Evolutionary conservation across 2,329 filamentous ascomycete species (phyloP).

Genomic region (Dryadomyces sulphureus): DNA sequence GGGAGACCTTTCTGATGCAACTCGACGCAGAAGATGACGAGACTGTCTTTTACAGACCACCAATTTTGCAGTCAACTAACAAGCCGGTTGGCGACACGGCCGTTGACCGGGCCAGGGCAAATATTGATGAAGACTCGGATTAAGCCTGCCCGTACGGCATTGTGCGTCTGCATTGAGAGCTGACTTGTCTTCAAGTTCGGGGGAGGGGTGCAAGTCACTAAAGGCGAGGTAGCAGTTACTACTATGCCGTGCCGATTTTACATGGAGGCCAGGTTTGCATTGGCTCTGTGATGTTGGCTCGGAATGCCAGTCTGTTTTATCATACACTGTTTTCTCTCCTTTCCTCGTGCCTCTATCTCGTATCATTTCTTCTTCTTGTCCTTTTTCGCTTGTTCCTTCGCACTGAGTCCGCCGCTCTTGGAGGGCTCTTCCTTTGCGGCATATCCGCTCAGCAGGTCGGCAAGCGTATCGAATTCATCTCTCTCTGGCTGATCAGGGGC

Average conservation of each 20-base stretch:
- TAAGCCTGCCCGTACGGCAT: slow-evolving; percentile 13
- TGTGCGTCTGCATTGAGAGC: slow-evolving; percentile 13
- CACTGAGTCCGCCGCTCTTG: slow-evolving; percentile 23
- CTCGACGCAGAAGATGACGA: slow-evolving; percentile 87
- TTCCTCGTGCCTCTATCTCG: neutral
- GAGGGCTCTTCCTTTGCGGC: slow-evolving; percentile 23
- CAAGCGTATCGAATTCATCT: slow-evolving; percentile 22
- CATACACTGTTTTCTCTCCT: slow-evolving; percentile 1
- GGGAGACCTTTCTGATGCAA: slow-evolving; percentile 97
- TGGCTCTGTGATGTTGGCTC: neutral
- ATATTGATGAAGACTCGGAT: slow-evolving; percentile 45
- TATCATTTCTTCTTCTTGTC: slow-evolving; percentile 30
- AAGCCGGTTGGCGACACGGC: slow-evolving; percentile 40
- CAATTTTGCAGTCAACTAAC: slow-evolving; percentile 32
- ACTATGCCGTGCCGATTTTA: slow-evolving; percentile 11
- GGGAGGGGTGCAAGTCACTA: too few relatives aligned
- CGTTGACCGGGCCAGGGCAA: slow-evolving; percentile 42
- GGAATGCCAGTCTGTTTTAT: neutral
- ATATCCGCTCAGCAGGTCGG: slow-evolving; percentile 39
- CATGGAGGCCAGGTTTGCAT: slow-evolving; percentile 10
- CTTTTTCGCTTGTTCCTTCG: slow-evolving; percentile 22
- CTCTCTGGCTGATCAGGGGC: neutral
- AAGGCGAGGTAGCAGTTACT: neutral
- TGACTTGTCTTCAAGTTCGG: neutral
- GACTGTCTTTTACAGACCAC: slow-evolving; percentile 48